Evolutionary conservation across 495 filamentous ascomycete species (phyloP), one percentile per base, ranked within the genome.

Genomic region (Penicillium diatomitis): DNA sequence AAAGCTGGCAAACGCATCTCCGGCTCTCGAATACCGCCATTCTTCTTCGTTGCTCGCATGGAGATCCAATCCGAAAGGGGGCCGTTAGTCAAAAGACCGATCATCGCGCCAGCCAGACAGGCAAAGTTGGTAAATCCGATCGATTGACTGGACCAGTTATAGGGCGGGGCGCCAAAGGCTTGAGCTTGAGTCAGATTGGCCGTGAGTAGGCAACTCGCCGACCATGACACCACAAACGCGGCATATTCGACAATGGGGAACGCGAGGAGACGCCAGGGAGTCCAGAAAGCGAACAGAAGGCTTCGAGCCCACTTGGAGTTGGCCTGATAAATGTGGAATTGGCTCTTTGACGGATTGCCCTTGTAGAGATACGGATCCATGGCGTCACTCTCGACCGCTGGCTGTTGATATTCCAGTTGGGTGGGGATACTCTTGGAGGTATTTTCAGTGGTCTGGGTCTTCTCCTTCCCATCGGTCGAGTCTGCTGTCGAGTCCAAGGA

Each of bases 1-100:
- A 84, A 75, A 0, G 80, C 72, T 4, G 75, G 76, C 30, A 86
- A 61, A 20, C 82, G 68, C 83, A 87, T 86, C 58, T 87, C 83
- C 0, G 82, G 80, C 63, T 87, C 83, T 43, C 82, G 75, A 56
- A 86, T 80, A 8, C 81, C 82, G 12, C 64, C 49, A 54, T 87
- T 86, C 46, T 68, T 65, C 12, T 61, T 64, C 2, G 83, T 86
- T 3, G 75, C 65, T 32, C 68, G 64, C 50, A 77, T 82, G 8
- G 77, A 75, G 11, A 86, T 65, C 58, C 71, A 77, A 56, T 85
- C 83, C 20, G 70, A 76, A 3, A 82, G 64, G 0, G 79, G 77
- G 1, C 82, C 82, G 11, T 78, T 79, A 10, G 78, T 80, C 5
- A 64, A 58, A 9, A 83, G 58, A 8, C 80, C 82, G 38, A 83